Base-by-base conservation (phyloP, 805 yeast genomes). In the Ogataea ganodermae region DNA sequence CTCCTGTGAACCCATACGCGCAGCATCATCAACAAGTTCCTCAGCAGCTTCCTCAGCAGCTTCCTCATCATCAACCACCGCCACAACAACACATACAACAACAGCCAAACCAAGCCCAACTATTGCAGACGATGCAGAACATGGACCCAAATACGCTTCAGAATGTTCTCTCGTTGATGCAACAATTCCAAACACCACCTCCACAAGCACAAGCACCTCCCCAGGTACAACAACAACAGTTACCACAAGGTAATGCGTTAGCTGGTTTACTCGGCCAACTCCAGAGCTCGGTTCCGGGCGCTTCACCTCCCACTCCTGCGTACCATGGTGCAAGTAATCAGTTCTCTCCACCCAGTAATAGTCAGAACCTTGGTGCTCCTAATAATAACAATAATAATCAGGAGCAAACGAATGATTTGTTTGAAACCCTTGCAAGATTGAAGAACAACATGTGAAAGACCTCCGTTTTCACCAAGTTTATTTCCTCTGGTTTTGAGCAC, bases 381-480 rank as follows among this genome's bases (percentile, higher is more conserved):
- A 50, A 35, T 32, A 38, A 42, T 38, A 49, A 32, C 51, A 49
- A 37, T 35, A 37, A 32, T 45, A 53, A 50, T 36, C 55, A 58
- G 42, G 67, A 62, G 40, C 61, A 64, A 48, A 51, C 75, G 50
- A 55, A 60, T 56, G 63, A 62, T 61, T 50, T 68, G 10, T 62
- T 66, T 42, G 72, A 68, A 32, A 68, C 72, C 31, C 56, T 68
- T 40, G 70, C 72, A 17, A 63, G 72, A 52, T 55, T 68, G 33
- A 65, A 66, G 52, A 67, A 68, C 48, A 68, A 66, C 59, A 70
- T 56, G 64, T 67, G 62, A 50, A 14, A 30, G 43, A 17, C 43
- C 42, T 24, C n/a, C 12, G 3, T 16, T 27, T 24, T 36, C 40
- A 23, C 40, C 40, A 14, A n/a, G 4, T 30, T 14, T 27, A 7